Evolutionary conservation across 2,329 filamentous ascomycete genomes (phyloP), one percentile per base, ranked within the genome.

Genomic region (Fusarium sp.): DNA sequence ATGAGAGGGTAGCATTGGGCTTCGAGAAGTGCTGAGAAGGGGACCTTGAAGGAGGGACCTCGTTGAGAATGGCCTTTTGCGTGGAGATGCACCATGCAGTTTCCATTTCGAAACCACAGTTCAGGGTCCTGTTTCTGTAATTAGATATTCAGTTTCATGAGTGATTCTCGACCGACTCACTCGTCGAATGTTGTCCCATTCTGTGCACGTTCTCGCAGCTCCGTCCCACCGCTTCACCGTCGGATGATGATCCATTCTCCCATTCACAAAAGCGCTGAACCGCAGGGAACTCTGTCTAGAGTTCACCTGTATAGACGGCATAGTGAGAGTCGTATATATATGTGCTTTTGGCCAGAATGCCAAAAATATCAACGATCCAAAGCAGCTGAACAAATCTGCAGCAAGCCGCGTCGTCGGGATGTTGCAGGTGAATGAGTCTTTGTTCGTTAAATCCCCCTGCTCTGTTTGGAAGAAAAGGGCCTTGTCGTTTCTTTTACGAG

Each of bases 81-180:
- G 76, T 93, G 91, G 1, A 95, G 84, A 80, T 95, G 87, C 4
- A 95, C 86, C 22, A 90, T 85, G 76, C 93, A 95, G 78, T 94
- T 90, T 20, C 91, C 93, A 71, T 90, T 83, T 17, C 87, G 84
- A 69, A 87, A 86, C 91, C 91, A 95, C 6, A 96, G 84, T 73
- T 94, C 93, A 6, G 88, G 85, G 75, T 95, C 93, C 93, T 95
- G 41, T 59, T 22, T 55, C 8, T 45, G n/a, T 36, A 13, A 51
- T 74, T 56, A 74, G 72, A 51, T 35, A 20, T 52, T 33, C 12
- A 20, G 38, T n/a, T 12, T 57, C 42, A 56, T 15, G 33, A 15
- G 20, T 3, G 26, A 8, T 28, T 20, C 18, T 28, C 39, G 22
- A 22, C 33, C 24, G 7, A 81, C 85, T 79, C 78, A 88, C 87